Base-by-base conservation (phyloP, 2,329 filamentous ascomycete species). In the Trichophyton schoenleinii region DNA sequence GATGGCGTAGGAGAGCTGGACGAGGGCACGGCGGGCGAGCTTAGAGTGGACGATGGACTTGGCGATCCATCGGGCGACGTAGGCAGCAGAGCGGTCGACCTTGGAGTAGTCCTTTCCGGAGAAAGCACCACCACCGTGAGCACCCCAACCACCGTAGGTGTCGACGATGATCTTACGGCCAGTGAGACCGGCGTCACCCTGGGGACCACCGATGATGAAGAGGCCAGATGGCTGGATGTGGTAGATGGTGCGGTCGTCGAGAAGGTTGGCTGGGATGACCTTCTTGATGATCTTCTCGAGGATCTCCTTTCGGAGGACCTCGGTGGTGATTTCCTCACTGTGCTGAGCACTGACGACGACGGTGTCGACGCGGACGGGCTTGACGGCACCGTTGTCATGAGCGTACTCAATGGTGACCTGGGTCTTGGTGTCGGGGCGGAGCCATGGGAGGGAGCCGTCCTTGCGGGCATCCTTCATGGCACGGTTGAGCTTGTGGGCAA, bases 21-120 rank as follows among this genome's bases (percentile, higher is more conserved):
- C 94, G 60, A 99, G 87, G 65, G 85, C 88, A 77, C 94, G 91
- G 73, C 94, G 91, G 71, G 89, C 89, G 65, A 99, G 87, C 71
- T 88, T 87, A 70, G 92, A 88, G 71, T 86, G 80, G 70, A 99
- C 89, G 67, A 99, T 85, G 48, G 94, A 99, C 85, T 99, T 99
- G 80, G 94, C 94, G 77, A 99, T 91, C 94, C 94, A 99, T 76
- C 94, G 91, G 69, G 84, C 91, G 70, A 97, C 86, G 81, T 99
- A 99, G 73, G 94, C 94, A 68, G 94, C 94, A 60, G 94, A 97
- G 71, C 94, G 89, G 77, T 99, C 94, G 79, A 99, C 94, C 86
- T 99, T 99, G 84, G 91, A 96, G 86, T 96, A 99, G 79, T 99
- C 94, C 87, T 99, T 99, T 73, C 94, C 94, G 72, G 94, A 97